Evolutionary conservation across 108 stramenopile species (phyloP).

Genomic region (Licmophora abbreviata): DNA sequence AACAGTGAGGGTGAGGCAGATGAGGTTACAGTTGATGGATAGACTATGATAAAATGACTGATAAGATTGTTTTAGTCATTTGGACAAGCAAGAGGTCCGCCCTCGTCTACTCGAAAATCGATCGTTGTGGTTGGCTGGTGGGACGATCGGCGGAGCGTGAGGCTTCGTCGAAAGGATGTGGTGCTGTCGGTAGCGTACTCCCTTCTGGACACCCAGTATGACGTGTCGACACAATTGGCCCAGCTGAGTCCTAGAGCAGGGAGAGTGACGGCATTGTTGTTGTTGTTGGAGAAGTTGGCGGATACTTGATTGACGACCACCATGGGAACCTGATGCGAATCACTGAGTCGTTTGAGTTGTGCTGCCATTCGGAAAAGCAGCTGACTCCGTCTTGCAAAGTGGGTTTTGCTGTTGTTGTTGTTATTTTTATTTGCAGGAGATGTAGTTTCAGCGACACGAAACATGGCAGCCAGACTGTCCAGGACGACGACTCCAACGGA

Average conservation of each 20-base stretch:
- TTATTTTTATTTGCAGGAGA: conserved; percentile 10
- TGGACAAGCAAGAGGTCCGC: no score
- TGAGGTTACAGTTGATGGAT: neutral
- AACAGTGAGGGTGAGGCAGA: neutral
- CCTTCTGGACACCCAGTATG: conserved; percentile 24
- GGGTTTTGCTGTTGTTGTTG: conserved; percentile 11
- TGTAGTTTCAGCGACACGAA: conserved; percentile 11
- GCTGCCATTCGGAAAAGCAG: conserved; percentile 38
- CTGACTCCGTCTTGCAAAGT: conserved; percentile 18
- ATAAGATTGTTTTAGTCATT: no score
- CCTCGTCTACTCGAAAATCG: no score
- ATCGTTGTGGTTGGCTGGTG: no score
- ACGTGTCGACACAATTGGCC: conserved; percentile 58
- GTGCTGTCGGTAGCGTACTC: no score
- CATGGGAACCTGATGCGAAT: conserved; percentile 36
- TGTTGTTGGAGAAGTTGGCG: conserved; percentile 7
- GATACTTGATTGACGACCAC: conserved; percentile 65
- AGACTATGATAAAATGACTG: no score
- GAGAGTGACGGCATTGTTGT: conserved; percentile 6
- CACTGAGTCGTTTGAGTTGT: conserved; percentile 30
- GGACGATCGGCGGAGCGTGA: no score
- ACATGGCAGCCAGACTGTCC: conserved; percentile 61
- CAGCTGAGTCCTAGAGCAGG: conserved; percentile 67
- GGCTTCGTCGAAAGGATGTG: no score
- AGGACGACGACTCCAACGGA: conserved; percentile 34